These are phyloP conservation scores for Ramaria sp. DNA, from an alignment of 768 basidiomycete genomes.

Conservation along the genomic window DNA sequence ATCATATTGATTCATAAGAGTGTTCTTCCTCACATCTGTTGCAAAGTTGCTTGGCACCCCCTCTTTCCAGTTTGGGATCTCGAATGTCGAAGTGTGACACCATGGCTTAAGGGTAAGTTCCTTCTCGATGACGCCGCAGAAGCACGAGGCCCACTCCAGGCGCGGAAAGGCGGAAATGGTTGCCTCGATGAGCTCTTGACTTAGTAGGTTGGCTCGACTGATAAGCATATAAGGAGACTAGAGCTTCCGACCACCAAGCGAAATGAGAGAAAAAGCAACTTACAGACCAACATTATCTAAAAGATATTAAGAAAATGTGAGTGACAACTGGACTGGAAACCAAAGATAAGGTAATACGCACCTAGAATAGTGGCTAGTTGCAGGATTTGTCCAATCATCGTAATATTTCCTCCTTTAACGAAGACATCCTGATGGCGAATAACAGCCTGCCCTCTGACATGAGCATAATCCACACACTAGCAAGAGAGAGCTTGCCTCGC, in stretches of 20 bases:
- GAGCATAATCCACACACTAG: background rate
- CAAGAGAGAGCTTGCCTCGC: conserved; percentile 20
- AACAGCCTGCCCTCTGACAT: conserved; percentile 21
- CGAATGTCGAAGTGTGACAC: conserved; percentile 40
- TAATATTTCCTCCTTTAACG: conserved; percentile 39
- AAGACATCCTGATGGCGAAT: conserved; percentile 36
- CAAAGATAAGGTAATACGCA: conserved; percentile 14
- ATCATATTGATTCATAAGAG: conserved; percentile 30
- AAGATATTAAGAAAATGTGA: background rate
- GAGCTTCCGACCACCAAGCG: background rate
- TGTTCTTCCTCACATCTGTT: conserved; percentile 33
- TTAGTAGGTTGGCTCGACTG: conserved; percentile 34
- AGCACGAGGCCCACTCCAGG: conserved; percentile 34
- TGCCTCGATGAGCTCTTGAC: conserved; percentile 28
- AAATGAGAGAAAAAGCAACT: conserved; percentile 12
- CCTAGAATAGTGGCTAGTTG: conserved; percentile 39
- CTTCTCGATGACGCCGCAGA: conserved; percentile 31
- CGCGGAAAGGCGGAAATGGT: conserved; percentile 32
- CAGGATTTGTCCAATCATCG: conserved; percentile 37
- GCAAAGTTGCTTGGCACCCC: conserved; percentile 37
- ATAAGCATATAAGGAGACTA: background rate
- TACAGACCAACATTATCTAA: conserved; percentile 35
- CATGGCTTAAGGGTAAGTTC: conserved; percentile 37
- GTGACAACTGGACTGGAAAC: background rate
- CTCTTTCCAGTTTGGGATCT: conserved; percentile 31